phyloP scores from a whole-genome alignment of 495 filamentous ascomycete species.

The Alectoria sarmentosa region DNA sequence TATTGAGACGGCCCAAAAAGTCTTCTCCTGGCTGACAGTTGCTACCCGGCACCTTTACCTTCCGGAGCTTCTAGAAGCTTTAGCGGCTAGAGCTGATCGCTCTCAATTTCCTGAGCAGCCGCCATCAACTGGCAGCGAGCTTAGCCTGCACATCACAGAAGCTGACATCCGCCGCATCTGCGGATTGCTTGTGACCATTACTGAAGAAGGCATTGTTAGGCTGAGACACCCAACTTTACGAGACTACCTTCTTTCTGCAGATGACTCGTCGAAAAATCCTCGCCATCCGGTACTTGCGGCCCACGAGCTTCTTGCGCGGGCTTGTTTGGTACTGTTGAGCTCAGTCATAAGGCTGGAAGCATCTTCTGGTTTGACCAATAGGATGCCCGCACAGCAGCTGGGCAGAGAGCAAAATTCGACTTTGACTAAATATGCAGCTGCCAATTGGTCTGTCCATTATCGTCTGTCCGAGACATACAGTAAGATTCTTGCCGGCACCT shows the following conservation, averaged over 20 bases:
- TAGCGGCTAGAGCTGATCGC: neutral
- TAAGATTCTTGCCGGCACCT: constrained; percentile 1
- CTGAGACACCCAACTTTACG: constrained; percentile 1
- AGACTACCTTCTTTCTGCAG: neutral
- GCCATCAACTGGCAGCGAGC: too few relatives aligned
- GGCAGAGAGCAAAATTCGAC: neutral
- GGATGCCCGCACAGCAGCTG: neutral
- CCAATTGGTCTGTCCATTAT: constrained; percentile 11
- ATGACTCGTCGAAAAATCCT: neutral
- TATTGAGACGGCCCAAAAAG: neutral
- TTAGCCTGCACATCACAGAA: neutral
- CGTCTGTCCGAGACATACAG: constrained; percentile 5
- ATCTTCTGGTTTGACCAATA: neutral
- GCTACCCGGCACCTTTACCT: neutral
- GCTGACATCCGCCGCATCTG: neutral
- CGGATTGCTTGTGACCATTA: neutral
- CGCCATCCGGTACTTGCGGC: neutral
- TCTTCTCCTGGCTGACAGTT: constrained; percentile 2
- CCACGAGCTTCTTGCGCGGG: neutral
- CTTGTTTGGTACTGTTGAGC: neutral
- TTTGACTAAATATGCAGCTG: neutral
- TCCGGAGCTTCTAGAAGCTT: constrained; percentile 11
- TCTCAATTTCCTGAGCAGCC: neutral
- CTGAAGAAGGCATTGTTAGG: neutral
- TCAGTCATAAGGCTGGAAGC: neutral